Conservation (phyloP, 1,284 basidiomycete genomes). For the Dichomitus squalens region DNA sequence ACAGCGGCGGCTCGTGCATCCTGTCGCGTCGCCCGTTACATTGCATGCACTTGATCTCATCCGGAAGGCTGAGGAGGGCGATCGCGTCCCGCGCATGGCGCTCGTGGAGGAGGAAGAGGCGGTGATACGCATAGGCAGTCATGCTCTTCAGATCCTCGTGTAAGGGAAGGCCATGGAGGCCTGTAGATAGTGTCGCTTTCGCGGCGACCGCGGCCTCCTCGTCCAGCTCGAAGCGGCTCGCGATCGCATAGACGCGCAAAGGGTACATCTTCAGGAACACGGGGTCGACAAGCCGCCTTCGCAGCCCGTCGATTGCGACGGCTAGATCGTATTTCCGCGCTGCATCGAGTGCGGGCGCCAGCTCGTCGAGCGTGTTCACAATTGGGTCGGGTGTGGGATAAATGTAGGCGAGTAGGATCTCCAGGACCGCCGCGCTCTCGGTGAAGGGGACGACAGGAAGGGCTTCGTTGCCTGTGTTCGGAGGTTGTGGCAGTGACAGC, state of each 20-base stretch:
- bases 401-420: conserved; percentile 55
- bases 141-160: conserved; percentile 68
- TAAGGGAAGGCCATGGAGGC: conserved; percentile 55
- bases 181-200: conserved; percentile 52
- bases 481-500: conserved; percentile 63
- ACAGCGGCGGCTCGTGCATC: conserved; percentile 55
- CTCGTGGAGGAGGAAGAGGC: conserved; percentile 61
- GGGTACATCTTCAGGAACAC: conserved; percentile 51
- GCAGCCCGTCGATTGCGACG: conserved; percentile 47
- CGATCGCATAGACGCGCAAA: conserved; percentile 68
- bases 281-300: conserved; percentile 52
- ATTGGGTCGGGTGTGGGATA: conserved; percentile 39
- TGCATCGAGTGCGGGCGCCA: conserved; percentile 51
- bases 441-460: conserved; percentile 57
- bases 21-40: conserved; percentile 58
- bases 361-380: conserved; percentile 48
- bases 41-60: conserved; percentile 63
- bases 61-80: conserved; percentile 46
- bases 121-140: conserved; percentile 65
- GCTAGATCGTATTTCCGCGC: conserved; percentile 68
- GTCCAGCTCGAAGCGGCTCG: conserved; percentile 63
- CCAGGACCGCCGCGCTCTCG: conserved; percentile 48
- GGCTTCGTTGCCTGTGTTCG: neutral
- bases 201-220: conserved; percentile 45
- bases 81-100: conserved; percentile 51